Conservation (phyloP, 2,329 filamentous ascomycete species). For the Claviceps digitariae region DNA sequence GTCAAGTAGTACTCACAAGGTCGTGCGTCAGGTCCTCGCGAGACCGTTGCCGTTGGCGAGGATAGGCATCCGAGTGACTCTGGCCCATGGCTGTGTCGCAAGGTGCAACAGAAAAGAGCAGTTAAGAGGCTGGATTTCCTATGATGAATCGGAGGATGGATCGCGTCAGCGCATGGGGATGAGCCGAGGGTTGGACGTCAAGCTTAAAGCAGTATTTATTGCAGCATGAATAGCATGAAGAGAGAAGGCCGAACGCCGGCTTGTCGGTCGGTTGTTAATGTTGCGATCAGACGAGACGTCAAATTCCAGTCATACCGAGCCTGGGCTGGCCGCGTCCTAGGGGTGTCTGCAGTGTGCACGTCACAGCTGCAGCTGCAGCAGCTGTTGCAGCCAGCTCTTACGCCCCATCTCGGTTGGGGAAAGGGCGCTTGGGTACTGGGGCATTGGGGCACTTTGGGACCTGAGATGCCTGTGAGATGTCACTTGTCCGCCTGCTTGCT, state of each 20-base stretch:
- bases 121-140: not conserved
- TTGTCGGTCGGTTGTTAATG: not conserved
- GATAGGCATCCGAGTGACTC: slow-evolving; percentile 31
- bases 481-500: too few species aligned
- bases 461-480: too few species aligned
- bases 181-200: not conserved
- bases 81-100: slow-evolving; percentile 33
- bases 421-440: too few species aligned
- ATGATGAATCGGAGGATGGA: not conserved
- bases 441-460: too few species aligned
- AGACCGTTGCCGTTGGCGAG: slow-evolving; percentile 24
- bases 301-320: not conserved
- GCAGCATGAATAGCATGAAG: too few species aligned
- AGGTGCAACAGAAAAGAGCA: not conserved
- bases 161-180: not conserved
- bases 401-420: too few species aligned
- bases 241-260: not conserved
- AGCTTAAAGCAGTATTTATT: not conserved
- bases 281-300: too few species aligned
- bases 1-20: slow-evolving; percentile 27
- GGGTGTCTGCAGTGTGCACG: not conserved
- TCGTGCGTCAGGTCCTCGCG: slow-evolving; percentile 37
- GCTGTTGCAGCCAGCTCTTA: too few species aligned
- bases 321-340: not conserved
- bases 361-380: not conserved